Evolutionary conservation across 1,284 basidiomycete species (phyloP).

Genomic region (Microbotryum lychnidis-dioicae): DNA sequence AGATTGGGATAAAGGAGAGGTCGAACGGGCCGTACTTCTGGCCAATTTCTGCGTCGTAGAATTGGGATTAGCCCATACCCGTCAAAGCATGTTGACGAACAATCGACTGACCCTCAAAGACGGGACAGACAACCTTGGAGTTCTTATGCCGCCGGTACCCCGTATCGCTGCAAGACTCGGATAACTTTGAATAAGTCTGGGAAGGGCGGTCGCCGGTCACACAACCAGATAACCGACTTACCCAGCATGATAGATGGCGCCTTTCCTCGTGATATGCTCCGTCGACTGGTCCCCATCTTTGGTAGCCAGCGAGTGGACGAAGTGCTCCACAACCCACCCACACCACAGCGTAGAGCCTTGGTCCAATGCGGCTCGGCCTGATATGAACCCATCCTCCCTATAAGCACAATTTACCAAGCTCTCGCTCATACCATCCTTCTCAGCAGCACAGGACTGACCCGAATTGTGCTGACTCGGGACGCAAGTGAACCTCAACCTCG

Average conservation of each 20-base stretch:
- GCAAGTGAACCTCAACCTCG: constrained; percentile 30
- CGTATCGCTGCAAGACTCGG: constrained; percentile 29
- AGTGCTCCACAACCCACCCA: constrained; percentile 36
- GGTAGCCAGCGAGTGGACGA: constrained; percentile 13
- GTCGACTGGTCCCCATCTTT: neutral
- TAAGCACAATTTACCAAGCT: neutral
- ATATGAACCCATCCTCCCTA: neutral
- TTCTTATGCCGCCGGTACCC: constrained; percentile 32
- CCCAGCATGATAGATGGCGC: constrained; percentile 32
- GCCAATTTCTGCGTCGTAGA: constrained; percentile 28
- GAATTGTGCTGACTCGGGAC: constrained; percentile 37
- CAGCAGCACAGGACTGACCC: constrained; percentile 16
- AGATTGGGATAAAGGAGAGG: constrained; percentile 36
- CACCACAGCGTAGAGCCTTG: constrained; percentile 34
- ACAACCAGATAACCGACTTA: constrained; percentile 1
- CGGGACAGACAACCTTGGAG: constrained; percentile 32
- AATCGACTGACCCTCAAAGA: constrained; percentile 20
- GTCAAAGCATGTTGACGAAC: no score
- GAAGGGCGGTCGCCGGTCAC: no score
- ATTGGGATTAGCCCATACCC: neutral
- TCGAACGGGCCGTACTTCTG: constrained; percentile 34
- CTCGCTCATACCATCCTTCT: neutral
- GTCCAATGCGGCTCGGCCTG: constrained; percentile 32
- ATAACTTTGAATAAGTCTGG: neutral
- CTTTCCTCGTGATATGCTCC: constrained; percentile 14